Evolutionary conservation across 371 early-diverging fungal species (phyloP).

Genomic region (Nosema muscidifuracis): DNA sequence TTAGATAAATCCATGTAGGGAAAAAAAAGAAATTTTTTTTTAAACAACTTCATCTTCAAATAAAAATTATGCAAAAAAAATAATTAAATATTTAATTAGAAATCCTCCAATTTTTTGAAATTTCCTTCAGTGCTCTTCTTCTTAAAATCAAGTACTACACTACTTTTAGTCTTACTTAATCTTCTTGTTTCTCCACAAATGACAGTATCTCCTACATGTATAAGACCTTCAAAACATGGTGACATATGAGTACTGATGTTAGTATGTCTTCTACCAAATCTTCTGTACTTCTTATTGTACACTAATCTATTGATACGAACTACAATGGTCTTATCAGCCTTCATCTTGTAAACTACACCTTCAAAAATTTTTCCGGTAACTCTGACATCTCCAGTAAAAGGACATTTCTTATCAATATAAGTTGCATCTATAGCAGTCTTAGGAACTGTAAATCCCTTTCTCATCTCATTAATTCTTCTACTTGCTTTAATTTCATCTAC

Average conservation of each 20-base stretch:
- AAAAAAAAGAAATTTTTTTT: background rate
- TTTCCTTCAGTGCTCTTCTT: conserved; percentile 36
- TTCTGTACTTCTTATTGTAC: conserved; percentile 98
- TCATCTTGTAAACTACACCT: conserved; percentile 86
- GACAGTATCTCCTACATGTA: conserved; percentile 80
- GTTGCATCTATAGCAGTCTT: conserved; percentile 82
- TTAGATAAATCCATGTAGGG: background rate
- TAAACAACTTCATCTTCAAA: background rate
- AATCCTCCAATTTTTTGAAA: conserved; percentile 32
- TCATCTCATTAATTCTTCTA: conserved; percentile 81
- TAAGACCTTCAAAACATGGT: conserved; percentile 85
- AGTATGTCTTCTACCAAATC: conserved; percentile 99
- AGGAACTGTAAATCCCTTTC: conserved; percentile 97
- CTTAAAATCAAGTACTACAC: conserved; percentile 55
- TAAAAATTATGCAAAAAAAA: background rate
- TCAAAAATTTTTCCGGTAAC: conserved; percentile 95
- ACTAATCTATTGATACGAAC: conserved; percentile 96
- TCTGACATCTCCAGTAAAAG: conserved; percentile 92
- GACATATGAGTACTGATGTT: conserved; percentile 95
- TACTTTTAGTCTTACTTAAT: conserved; percentile 63
- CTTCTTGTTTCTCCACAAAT: conserved; percentile 73
- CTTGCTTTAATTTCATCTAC: conserved; percentile 65
- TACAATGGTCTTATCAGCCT: conserved; percentile 96
- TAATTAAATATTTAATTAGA: conserved; percentile 28
- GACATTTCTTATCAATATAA: conserved; percentile 99